These are phyloP conservation scores for Exophiala dermatitidis DNA, from an alignment of 2,329 filamentous ascomycete genomes.

Conservation along the genomic window DNA sequence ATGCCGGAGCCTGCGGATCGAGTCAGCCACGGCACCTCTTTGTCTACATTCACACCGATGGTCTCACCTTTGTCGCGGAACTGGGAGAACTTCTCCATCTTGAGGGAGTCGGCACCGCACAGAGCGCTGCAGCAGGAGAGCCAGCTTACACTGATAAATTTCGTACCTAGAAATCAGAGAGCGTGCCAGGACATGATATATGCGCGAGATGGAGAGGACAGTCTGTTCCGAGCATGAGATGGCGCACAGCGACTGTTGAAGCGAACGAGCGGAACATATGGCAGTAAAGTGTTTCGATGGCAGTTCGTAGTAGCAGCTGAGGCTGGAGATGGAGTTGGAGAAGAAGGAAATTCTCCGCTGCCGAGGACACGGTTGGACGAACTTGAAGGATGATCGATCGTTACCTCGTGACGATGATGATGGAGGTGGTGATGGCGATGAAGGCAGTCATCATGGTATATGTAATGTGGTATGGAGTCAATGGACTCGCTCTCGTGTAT, in stretches of 20 bases:
- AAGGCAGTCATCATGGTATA: neutral
- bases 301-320: neutral
- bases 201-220: neutral
- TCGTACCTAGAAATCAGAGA: neutral
- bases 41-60: neutral
- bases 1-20: conserved; percentile 74
- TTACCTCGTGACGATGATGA: neutral
- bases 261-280: conserved; percentile 6
- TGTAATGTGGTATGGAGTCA: neutral
- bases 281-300: neutral
- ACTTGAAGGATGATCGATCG: neutral
- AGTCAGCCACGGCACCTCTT: neutral
- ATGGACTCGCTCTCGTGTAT: neutral
- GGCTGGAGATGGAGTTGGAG: neutral
- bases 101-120: conserved; percentile 4
- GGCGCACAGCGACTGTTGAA: conserved; percentile 1
- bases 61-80: conserved; percentile 75
- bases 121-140: neutral
- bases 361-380: neutral
- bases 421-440: neutral
- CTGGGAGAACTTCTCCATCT: conserved; percentile 92
- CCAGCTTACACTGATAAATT: conserved; percentile 2
- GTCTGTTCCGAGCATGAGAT: neutral
- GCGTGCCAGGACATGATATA: neutral
- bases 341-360: neutral